Evolutionary conservation across 139 green algal species (phyloP).

Genomic region (Limnomonas spitsbergensis): DNA sequence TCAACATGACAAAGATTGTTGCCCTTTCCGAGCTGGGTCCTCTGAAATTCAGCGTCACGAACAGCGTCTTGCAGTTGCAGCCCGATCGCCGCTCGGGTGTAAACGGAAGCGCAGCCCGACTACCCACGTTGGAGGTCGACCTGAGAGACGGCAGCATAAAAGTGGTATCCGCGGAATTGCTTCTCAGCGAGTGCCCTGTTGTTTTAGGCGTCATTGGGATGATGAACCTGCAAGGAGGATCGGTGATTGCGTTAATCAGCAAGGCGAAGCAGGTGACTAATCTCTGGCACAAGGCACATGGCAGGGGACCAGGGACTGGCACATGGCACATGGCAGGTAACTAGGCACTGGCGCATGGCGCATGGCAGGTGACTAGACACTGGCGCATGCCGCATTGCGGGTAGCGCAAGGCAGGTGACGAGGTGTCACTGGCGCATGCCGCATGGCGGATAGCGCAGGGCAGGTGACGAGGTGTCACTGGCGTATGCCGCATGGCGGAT

Average conservation of each 20-base stretch:
- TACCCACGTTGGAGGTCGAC: background rate
- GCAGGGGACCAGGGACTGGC: too few species aligned
- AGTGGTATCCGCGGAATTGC: background rate
- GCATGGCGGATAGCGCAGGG: too few species aligned
- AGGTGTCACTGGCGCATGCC: background rate
- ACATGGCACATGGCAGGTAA: too few species aligned
- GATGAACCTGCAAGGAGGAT: constrained; percentile 3
- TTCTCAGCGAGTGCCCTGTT: background rate
- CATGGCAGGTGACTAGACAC: too few species aligned
- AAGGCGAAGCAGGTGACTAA: constrained; percentile 3
- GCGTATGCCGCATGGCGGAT: too few species aligned
- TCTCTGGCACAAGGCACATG: too few species aligned
- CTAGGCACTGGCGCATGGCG: too few species aligned
- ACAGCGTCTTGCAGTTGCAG: background rate
- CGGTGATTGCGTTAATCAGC: background rate
- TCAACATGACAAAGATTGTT: too few species aligned
- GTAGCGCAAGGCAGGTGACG: background rate
- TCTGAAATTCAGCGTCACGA: background rate
- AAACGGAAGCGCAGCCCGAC: background rate
- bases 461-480: too few species aligned
- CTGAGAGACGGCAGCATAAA: background rate
- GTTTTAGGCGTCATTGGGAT: background rate
- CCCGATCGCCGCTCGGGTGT: background rate
- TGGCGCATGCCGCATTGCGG: too few species aligned
- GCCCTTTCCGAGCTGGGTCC: too few species aligned